phyloP scores from a whole-genome alignment of 2,329 filamentous ascomycete species.

The Fonsecaea pugnacius region DNA sequence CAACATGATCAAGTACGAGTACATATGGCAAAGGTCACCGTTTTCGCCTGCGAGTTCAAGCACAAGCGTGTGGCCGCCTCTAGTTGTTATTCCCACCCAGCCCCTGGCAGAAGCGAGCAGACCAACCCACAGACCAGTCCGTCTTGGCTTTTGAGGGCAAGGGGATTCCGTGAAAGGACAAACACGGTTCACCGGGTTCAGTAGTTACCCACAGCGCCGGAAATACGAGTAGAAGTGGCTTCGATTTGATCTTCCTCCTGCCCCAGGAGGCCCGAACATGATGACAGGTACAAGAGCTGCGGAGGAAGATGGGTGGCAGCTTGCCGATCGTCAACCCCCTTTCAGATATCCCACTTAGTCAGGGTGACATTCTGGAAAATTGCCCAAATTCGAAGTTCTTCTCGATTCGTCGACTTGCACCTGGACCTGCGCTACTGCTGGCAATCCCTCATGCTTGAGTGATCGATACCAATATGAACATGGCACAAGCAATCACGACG shows the following conservation, averaged over 20 bases:
- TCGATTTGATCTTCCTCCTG: not conserved
- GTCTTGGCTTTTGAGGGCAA: not conserved
- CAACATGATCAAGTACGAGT: not conserved
- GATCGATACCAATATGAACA: not conserved
- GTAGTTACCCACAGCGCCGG: not conserved
- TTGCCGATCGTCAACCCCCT: not conserved
- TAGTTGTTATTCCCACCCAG: not conserved
- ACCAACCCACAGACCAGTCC: not conserved
- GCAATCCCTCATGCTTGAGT: not conserved
- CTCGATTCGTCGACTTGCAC: conserved; percentile 3
- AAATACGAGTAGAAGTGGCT: not conserved
- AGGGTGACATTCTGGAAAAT: conserved; percentile 28
- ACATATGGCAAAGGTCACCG: not conserved
- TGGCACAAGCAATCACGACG: not conserved
- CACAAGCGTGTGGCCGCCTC: not conserved
- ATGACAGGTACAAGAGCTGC: not conserved
- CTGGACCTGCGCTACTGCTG: not conserved
- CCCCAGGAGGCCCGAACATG: not conserved
- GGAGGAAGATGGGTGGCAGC: not conserved
- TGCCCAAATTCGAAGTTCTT: conserved; percentile 12
- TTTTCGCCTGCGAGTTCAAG: not conserved
- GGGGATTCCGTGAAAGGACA: not conserved
- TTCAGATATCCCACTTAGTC: conserved; percentile 1
- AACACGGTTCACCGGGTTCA: not conserved
- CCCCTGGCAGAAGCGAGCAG: not conserved